Base-by-base conservation (phyloP, 169 alveolate species). In the Eimeria tenella region DNA sequence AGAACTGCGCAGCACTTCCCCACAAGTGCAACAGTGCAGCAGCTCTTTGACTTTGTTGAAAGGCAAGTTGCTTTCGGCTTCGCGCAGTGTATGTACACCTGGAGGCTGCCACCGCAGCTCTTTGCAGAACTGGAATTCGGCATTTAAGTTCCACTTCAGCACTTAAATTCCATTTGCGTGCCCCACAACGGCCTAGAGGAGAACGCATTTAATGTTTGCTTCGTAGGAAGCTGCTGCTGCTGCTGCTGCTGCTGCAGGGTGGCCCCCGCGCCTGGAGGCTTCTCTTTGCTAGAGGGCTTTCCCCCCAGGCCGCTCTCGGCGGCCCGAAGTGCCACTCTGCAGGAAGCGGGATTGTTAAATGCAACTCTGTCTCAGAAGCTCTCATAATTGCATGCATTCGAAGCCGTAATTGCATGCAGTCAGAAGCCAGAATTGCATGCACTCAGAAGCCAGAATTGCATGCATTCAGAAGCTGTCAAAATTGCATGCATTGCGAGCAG, bases 241-340 rank as follows among this genome's bases (percentile, higher is more conserved):
- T 68, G 31, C 31, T 11, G 11, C 31, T 68, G 77, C 31, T 13
- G 21, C 68, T 96, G 94, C 97, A 95, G 93, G 58, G 97, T 97
- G 13, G 99, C 99, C 3, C 99, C 99, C 13, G 97, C 97, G 56
- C 97, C 96, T 70, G 98, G 99, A 4, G 95, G 95, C n/a, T 97
- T 95, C 94, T 84, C 95, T 25, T 94, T 97, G 2, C 89, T 96
- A 15, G 95, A 94, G 58, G 99, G 98, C 0, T 97, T 97, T 93
- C 99, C 99, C 50, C 98, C 98, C 4, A 97, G 96, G 63, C 94
- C 75, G 81, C 93, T 95, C 53, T 50, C 90, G 49, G 60, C 77
- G 8, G 83, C 88, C 65, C 94, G 93, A 23, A 49, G 60, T 13
- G 83, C 96, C 62, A 95, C 96, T 4, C 9, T 95, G 60, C 84